Conservation (phyloP, 176 grass and related monocot species). For the Urochloa ruziziensis region DNA sequence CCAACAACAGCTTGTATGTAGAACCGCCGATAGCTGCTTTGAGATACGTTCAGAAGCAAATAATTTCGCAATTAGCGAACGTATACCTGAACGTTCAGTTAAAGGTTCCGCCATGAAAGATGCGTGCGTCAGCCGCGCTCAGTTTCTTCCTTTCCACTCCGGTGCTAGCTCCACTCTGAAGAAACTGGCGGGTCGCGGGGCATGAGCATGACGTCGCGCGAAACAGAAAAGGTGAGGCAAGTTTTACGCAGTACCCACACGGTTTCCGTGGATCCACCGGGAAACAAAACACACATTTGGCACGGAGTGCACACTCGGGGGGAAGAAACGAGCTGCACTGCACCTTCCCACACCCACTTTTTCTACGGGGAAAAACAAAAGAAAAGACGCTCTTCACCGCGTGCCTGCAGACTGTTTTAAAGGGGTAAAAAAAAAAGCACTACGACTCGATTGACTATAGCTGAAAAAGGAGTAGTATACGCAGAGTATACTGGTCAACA, state of each 20-base stretch:
- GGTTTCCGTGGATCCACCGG: neutral
- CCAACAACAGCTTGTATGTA: neutral
- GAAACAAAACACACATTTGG: neutral
- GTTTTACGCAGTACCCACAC: neutral
- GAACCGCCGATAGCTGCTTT: neutral
- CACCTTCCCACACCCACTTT: neutral
- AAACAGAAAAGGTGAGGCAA: neutral
- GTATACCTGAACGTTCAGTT: neutral
- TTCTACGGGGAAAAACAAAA: neutral
- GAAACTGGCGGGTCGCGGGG: neutral
- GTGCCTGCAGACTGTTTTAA: neutral
- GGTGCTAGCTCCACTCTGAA: neutral
- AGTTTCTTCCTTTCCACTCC: neutral
- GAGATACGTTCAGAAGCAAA: neutral
- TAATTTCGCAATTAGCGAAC: neutral
- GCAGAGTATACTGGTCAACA: constrained; percentile 13
- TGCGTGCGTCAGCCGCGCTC: neutral
- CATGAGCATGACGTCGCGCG: neutral
- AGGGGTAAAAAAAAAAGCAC: neutral
- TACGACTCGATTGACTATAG: neutral
- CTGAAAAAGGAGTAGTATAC: neutral
- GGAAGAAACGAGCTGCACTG: neutral
- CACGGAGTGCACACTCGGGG: constrained; percentile 18
- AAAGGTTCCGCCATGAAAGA: neutral
- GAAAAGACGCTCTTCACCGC: neutral